A percentile compares a stretch with the other conserved stretches of the same genome.
Evolutionary conservation across 1,284 basidiomycete genomes (phyloP).

Genomic region (Trichosporon faecale): DNA sequence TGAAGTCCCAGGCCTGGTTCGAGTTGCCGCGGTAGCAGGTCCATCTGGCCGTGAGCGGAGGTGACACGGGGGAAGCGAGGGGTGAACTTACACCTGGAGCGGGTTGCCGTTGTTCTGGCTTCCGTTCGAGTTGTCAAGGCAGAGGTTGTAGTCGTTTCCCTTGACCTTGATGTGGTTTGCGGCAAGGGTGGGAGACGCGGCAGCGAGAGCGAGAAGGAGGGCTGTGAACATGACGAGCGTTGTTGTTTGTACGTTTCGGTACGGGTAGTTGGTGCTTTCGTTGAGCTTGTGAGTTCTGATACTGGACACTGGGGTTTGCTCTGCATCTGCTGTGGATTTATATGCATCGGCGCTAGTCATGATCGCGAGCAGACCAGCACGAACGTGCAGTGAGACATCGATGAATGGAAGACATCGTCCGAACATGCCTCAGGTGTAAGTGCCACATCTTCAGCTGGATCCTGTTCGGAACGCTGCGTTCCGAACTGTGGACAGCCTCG

Average conservation of each 20-base stretch:
- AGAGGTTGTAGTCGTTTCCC: not conserved
- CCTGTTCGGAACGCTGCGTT: too few species aligned
- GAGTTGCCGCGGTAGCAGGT: constrained; percentile 12
- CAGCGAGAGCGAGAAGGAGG: not conserved
- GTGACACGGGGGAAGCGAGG: not conserved
- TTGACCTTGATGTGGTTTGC: not conserved
- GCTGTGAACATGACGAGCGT: not conserved
- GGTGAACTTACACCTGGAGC: not conserved
- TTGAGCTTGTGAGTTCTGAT: not conserved
- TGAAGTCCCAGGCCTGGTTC: constrained; percentile 11
- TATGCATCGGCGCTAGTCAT: too few species aligned
- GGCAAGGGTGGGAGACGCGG: not conserved
- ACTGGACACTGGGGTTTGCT: not conserved
- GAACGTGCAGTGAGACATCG: too few species aligned
- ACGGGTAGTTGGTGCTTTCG: not conserved
- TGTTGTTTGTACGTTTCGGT: not conserved
- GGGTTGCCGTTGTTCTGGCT: not conserved
- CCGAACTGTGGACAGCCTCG: too few species aligned
- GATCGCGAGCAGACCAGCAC: too few species aligned
- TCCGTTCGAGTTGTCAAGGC: not conserved
- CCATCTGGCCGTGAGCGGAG: not conserved
- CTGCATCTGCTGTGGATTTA: too few species aligned
- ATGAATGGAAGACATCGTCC: too few species aligned
- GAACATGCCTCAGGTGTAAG: too few species aligned
- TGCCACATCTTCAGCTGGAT: too few species aligned